These are phyloP conservation scores for Dactylonectria estremocensis DNA, from an alignment of 2,329 filamentous ascomycete species.

Conservation along the genomic window DNA sequence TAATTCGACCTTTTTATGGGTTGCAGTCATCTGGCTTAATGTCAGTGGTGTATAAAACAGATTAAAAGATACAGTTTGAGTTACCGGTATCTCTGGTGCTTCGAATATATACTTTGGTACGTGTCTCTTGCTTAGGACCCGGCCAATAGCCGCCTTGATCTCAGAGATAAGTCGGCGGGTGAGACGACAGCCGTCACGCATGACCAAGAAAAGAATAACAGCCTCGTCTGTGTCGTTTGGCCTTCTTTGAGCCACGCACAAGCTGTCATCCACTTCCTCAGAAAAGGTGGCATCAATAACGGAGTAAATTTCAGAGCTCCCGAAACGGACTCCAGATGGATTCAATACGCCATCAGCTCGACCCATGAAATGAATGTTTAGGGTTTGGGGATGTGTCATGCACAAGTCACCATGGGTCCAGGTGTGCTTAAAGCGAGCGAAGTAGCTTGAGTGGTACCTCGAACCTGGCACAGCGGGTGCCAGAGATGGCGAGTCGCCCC, in stretches of 20 bases:
- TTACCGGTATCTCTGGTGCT: background rate
- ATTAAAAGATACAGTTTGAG: too few species aligned
- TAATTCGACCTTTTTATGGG: constrained; percentile 2
- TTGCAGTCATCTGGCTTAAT: background rate
- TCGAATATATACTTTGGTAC: background rate
- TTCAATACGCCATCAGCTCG: background rate
- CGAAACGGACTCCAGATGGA: background rate
- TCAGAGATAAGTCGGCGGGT: background rate
- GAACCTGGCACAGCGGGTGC: background rate
- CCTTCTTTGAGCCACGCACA: constrained; percentile 1
- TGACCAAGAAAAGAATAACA: background rate
- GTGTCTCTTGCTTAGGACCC: background rate
- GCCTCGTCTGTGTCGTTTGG: background rate
- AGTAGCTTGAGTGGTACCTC: background rate
- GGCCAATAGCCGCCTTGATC: background rate
- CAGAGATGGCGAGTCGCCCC: background rate
- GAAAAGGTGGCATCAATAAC: background rate
- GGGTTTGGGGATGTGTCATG: too few species aligned
- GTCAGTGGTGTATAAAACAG: too few species aligned
- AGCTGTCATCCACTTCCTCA: background rate
- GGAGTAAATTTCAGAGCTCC: background rate
- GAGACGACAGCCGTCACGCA: background rate
- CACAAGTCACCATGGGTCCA: background rate
- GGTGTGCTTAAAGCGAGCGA: background rate
- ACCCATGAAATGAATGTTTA: background rate